A percentile compares a stretch with the other conserved stretches of the same genome.
phyloP scores from a whole-genome alignment of 1,284 basidiomycete species.

The Volvariella volvacea region DNA sequence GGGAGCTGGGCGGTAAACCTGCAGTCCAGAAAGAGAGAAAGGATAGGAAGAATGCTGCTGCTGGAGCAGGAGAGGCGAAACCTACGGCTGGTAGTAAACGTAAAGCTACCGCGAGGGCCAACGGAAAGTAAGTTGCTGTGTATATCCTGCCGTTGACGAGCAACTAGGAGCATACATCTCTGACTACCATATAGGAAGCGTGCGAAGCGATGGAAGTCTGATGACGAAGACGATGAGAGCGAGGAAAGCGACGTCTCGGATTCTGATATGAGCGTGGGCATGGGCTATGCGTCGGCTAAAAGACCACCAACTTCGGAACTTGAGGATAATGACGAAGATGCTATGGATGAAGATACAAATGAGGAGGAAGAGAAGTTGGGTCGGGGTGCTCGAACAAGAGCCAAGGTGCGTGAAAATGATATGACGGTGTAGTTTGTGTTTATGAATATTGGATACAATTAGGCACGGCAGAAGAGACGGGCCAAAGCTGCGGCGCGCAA shows the following conservation, averaged over 20 bases:
- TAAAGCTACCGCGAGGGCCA: constrained; percentile 31
- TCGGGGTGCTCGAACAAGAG: not conserved
- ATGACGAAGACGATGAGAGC: constrained; percentile 16
- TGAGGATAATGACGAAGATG: not conserved
- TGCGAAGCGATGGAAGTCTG: constrained; percentile 16
- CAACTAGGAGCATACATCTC: not conserved
- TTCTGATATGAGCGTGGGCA: constrained; percentile 24
- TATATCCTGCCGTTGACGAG: not conserved
- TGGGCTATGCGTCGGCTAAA: not conserved
- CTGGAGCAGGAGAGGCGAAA: too few relatives aligned
- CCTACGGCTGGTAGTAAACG: constrained; percentile 21
- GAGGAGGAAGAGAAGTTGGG: not conserved
- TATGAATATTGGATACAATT: too few relatives aligned
- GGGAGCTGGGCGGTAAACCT: constrained; percentile 29
- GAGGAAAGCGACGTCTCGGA: constrained; percentile 21
- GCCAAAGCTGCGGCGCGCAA: too few relatives aligned
- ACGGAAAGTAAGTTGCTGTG: constrained; percentile 31
- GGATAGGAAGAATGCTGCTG: constrained; percentile 26
- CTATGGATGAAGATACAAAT: not conserved
- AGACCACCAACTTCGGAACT: not conserved
- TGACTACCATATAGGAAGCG: constrained; percentile 15
- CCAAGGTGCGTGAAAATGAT: not conserved
- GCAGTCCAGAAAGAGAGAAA: constrained; percentile 27
- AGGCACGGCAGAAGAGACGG: too few relatives aligned
- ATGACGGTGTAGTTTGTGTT: not conserved